Base-by-base conservation (phyloP, 2,329 filamentous ascomycete genomes). In the Byssothecium circinans region DNA sequence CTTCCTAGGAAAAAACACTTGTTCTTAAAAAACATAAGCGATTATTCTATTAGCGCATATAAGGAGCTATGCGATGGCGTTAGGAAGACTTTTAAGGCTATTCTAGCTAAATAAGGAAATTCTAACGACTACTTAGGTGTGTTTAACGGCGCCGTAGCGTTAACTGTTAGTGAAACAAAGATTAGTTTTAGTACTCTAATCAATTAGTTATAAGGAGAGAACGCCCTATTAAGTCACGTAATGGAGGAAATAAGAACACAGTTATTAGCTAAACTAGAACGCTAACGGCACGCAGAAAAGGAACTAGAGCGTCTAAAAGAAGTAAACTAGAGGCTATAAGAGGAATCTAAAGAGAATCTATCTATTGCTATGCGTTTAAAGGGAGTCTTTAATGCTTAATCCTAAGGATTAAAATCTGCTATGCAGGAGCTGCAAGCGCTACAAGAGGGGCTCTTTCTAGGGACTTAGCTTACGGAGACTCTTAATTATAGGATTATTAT, bases 11-110 rank as follows among this genome's bases (percentile, higher is more conserved):
- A 46, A 46, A 37, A 40, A 34, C 17, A 49, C 29, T 27, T 49
- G 19, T 49, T 49, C 32, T 49, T 29, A 18, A 49, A 49, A 30
- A 49, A 41, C 35, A 49, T 49, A 39, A 49, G 47, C 47, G 41
- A 49, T 34, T 27, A 49, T 36, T 45, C 47, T 45, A 44, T 49
- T 29, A 37, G 41, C 30, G 36, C 41, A 35, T 49, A 49, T 17
- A 49, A 41, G 30, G 47, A 49, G 27, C 41, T 45, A 36, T 45
- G 36, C 23, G 35, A 44, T 40, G 41, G 41, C 15, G 45, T 47
- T n/a, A 30, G 39, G 12, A 43, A 17, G 36, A 39, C 36, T 23
- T 39, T 39, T 39, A 17, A 39, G 36, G 19, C 36, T 15, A 39
- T 39, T 39, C 36, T 12, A 39, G 36, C 19, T 3, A 39, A 39